phyloP scores from a whole-genome alignment of 1,284 basidiomycete species.

The Fereydounia khargensis region DNA sequence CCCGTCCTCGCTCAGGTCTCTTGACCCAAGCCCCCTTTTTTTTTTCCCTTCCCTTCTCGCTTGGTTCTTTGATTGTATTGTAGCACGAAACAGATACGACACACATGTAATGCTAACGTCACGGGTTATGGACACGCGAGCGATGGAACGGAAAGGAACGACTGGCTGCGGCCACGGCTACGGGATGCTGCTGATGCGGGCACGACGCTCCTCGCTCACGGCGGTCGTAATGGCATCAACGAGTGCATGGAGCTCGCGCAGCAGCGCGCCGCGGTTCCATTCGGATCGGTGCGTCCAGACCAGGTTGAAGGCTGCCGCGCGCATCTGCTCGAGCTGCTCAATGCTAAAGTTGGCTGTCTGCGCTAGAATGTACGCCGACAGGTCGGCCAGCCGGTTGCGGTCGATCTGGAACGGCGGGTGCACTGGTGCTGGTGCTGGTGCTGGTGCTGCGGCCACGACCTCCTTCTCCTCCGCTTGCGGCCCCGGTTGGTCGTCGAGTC shows the following conservation, averaged over 20 bases:
- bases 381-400: slow-evolving; percentile 4
- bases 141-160: too few relatives aligned
- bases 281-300: slow-evolving; percentile 77
- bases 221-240: background rate
- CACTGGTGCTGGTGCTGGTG: background rate
- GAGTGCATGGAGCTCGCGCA: slow-evolving; percentile 56
- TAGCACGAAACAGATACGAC: too few relatives aligned
- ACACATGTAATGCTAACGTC: too few relatives aligned
- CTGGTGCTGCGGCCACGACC: background rate
- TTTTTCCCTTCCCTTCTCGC: too few relatives aligned
- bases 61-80: too few relatives aligned
- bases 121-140: too few relatives aligned
- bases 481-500: slow-evolving; percentile 1
- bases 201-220: background rate
- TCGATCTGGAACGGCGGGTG: slow-evolving; percentile 27
- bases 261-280: slow-evolving; percentile 75
- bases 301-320: slow-evolving; percentile 74
- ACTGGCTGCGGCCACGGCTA: too few relatives aligned
- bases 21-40: too few relatives aligned
- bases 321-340: slow-evolving; percentile 88
- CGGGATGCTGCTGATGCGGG: too few relatives aligned
- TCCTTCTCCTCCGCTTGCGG: background rate
- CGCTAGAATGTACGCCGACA: slow-evolving; percentile 16
- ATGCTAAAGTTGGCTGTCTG: slow-evolving; percentile 58
- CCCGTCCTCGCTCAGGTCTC: too few relatives aligned